Base-by-base conservation (phyloP, 176 grass and related monocot species). In the Zea luxurians region DNA sequence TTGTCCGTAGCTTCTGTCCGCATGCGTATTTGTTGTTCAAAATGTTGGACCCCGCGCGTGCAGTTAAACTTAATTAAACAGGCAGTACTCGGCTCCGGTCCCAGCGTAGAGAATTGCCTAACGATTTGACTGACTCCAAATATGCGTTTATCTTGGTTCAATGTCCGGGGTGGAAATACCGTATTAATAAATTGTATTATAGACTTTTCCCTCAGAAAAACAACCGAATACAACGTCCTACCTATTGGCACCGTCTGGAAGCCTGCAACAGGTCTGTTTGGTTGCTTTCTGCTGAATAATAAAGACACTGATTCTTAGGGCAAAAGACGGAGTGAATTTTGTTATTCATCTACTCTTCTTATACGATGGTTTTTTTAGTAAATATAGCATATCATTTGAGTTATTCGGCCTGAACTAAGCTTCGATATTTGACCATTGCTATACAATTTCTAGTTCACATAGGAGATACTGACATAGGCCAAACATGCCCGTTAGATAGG, bases 61-160 rank as follows among this genome's bases (percentile, higher is more conserved):
- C 48, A n/a, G 64, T 55, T 45, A 38, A 68, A 70, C 8, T 41
- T 40, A n/a, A 54, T 55, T 45, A 38, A 68, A 70, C 8, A 1
- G 27, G 38, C 71, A 16, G 5, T 57, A 8, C 13, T 37, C 37
- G 18, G 41, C 62, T 66, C 15, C 68, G 36, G 35, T 71, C 49
- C 35, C 7, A 58, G 10, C 8, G 16, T 59, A 10, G 42, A 69
- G 67, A 74, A 21, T 10, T 34, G 61, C 70, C 70, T 35, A 80
- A 82, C 75, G 74, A 46, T 74, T 68, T 75, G 61, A 58, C 71
- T 75, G 61, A 58, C 71, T 66, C 58, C 40, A 45, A 54, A 35
- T 44, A 54, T 49, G 11, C 10, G 5, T 64, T 52, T 62, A 27
- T 64, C 6, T 17, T 35, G 62, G 62, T 73, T 8, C 58, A 50